A percentile compares a stretch with the other conserved stretches of the same genome.
These are phyloP conservation scores for Penicillium daleae DNA, from an alignment of 495 filamentous ascomycete genomes.

Conservation along the genomic window DNA sequence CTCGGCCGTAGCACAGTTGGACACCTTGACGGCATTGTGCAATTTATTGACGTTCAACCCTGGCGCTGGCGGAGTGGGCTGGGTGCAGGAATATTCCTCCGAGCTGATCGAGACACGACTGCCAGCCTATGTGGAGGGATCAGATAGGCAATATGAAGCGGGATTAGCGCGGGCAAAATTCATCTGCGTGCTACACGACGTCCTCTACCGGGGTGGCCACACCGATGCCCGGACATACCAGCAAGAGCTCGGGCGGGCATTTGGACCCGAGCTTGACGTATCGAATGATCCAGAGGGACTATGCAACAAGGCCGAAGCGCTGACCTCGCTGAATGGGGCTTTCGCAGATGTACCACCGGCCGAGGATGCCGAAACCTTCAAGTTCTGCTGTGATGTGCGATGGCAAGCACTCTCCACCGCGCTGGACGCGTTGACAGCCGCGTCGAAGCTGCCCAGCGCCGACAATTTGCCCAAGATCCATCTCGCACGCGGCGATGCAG, in stretches of 20 bases:
- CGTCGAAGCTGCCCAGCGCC: slow-evolving; percentile 53
- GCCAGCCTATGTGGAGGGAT: slow-evolving; percentile 47
- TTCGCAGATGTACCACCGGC: slow-evolving; percentile 39
- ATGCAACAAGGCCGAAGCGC: slow-evolving; percentile 61
- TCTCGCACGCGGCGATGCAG: slow-evolving; percentile 63
- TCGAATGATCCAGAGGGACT: slow-evolving; percentile 52
- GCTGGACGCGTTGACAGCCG: slow-evolving; percentile 53
- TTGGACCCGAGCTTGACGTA: slow-evolving; percentile 45
- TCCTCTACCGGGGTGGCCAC: slow-evolving; percentile 53
- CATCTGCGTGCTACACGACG: slow-evolving; percentile 55
- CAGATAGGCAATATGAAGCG: slow-evolving; percentile 53
- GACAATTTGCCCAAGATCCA: slow-evolving; percentile 64
- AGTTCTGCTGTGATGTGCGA: slow-evolving; percentile 37
- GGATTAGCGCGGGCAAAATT: slow-evolving; percentile 58
- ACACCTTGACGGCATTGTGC: slow-evolving; percentile 60
- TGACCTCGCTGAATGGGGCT: slow-evolving; percentile 56
- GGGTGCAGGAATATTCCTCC: slow-evolving; percentile 59
- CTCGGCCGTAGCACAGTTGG: slow-evolving; percentile 63
- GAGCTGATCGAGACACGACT: slow-evolving; percentile 53
- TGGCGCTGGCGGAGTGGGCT: slow-evolving; percentile 44
- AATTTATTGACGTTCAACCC: slow-evolving; percentile 51
- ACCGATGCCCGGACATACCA: slow-evolving; percentile 56
- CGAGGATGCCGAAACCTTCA: slow-evolving; percentile 31
- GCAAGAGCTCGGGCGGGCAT: slow-evolving; percentile 48
- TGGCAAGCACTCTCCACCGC: slow-evolving; percentile 56